Percentiles rank a stretch among this genome's conserved stretches.
Evolutionary conservation across 2,329 filamentous ascomycete genomes (phyloP).

Genomic region (Sphaceloma murrayae): DNA sequence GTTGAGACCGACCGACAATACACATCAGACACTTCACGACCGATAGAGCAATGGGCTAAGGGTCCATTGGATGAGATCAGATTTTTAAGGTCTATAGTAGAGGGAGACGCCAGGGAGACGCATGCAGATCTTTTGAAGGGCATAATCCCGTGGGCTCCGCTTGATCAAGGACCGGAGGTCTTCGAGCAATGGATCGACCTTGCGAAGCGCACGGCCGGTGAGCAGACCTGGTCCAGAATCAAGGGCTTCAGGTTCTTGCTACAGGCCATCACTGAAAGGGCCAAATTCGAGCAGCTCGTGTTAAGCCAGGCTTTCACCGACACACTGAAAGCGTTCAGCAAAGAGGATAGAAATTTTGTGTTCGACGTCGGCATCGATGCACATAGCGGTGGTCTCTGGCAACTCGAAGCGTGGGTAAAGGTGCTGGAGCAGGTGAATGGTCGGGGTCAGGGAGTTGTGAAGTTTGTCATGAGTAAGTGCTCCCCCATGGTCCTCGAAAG

Average conservation of each 20-base stretch:
- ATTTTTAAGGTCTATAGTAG: slow-evolving; percentile 57
- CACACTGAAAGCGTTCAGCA: slow-evolving; percentile 50
- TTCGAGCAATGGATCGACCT: slow-evolving; percentile 56
- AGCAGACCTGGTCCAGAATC: slow-evolving; percentile 53
- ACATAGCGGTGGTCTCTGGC: slow-evolving; percentile 62
- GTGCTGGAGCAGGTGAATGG: slow-evolving; percentile 46
- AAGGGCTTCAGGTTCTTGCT: slow-evolving; percentile 76
- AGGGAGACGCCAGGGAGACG: slow-evolving; percentile 38
- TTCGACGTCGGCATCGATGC: slow-evolving; percentile 85
- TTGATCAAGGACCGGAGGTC: slow-evolving; percentile 53
- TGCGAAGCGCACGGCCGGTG: slow-evolving; percentile 53
- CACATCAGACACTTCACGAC: slow-evolving; percentile 18
- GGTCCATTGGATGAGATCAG: slow-evolving; percentile 62
- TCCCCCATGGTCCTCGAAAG: background rate
- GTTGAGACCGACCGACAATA: slow-evolving; percentile 66
- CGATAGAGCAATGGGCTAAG: slow-evolving; percentile 49
- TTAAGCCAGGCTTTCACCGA: slow-evolving; percentile 28
- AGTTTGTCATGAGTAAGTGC: slow-evolving; percentile 59
- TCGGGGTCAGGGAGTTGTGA: slow-evolving; percentile 47
- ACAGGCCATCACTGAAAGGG: slow-evolving; percentile 43
- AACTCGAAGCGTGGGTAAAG: slow-evolving; percentile 30
- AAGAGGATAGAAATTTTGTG: slow-evolving; percentile 49
- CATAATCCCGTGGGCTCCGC: slow-evolving; percentile 77
- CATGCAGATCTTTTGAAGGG: slow-evolving; percentile 53
- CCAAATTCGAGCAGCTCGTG: slow-evolving; percentile 30